Evolutionary conservation across 805 yeast genomes (phyloP).

Genomic region (Torulaspora gathmanii): DNA sequence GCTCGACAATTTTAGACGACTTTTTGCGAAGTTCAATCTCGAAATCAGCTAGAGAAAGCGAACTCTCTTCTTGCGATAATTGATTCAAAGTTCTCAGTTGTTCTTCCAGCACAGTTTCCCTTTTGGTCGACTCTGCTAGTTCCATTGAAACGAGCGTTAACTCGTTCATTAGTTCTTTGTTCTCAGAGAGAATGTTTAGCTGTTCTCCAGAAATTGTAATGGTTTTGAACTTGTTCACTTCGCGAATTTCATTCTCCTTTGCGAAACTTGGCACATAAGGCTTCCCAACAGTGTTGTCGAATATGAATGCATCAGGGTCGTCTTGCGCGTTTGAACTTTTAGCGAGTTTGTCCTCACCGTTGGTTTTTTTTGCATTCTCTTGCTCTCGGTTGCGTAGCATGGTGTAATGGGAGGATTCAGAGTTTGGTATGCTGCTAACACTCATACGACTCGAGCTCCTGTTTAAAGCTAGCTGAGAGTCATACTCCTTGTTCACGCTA

Average conservation of each 20-base stretch:
- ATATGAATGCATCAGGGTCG: constrained; percentile 23
- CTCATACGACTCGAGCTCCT: constrained; percentile 13
- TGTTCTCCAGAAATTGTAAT: constrained; percentile 54
- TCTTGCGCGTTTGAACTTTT: not conserved
- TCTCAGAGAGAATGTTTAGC: constrained; percentile 56
- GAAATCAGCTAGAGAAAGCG: constrained; percentile 22
- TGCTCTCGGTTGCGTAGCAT: not conserved
- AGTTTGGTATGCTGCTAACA: constrained; percentile 11
- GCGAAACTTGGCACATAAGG: constrained; percentile 20
- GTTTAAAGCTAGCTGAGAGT: constrained; percentile 4
- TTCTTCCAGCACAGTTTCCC: constrained; percentile 61
- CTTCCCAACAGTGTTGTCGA: constrained; percentile 19
- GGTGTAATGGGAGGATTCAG: constrained; percentile 14
- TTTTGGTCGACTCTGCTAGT: constrained; percentile 62
- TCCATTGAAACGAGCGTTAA: constrained; percentile 66
- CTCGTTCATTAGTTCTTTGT: constrained; percentile 55
- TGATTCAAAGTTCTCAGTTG: constrained; percentile 26
- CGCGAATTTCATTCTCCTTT: constrained; percentile 5
- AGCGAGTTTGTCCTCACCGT: constrained; percentile 3
- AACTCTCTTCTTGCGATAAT: constrained; percentile 1
- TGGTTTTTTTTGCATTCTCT: not conserved
- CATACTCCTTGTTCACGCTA: constrained; percentile 8
- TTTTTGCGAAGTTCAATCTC: constrained; percentile 38
- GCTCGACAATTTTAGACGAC: constrained; percentile 43
- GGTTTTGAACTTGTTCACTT: constrained; percentile 16